A percentile compares a stretch with the other conserved stretches of the same genome.
phyloP scores from a whole-genome alignment of 139 green algal species.

The Micromonas pusilla region DNA sequence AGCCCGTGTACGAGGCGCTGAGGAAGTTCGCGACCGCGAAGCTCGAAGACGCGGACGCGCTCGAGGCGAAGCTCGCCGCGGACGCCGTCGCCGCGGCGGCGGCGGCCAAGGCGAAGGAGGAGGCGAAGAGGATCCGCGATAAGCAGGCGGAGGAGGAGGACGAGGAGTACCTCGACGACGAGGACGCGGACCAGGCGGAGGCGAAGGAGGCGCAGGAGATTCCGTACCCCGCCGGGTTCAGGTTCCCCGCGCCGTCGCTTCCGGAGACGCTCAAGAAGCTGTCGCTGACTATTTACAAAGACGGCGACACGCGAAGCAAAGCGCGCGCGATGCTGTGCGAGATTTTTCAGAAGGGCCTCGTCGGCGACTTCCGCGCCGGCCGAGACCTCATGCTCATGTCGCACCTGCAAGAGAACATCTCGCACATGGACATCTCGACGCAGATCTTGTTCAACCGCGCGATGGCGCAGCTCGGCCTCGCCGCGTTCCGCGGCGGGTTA shows the following conservation, averaged over 20 bases:
- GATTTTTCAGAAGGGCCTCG: slow-evolving; percentile 85
- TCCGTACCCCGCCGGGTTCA: background rate
- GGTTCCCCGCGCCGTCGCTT: slow-evolving; percentile 40
- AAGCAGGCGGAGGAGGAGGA: slow-evolving; percentile 29
- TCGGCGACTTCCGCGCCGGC: slow-evolving; percentile 83
- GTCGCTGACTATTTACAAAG: slow-evolving; percentile 63
- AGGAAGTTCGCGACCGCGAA: slow-evolving; percentile 30
- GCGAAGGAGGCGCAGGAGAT: background rate
- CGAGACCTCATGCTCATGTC: slow-evolving; percentile 93
- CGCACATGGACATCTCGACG: slow-evolving; percentile 84
- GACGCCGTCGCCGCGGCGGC: background rate
- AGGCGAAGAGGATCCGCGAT: background rate
- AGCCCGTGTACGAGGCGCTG: slow-evolving; percentile 67
- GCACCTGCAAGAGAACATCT: slow-evolving; percentile 68
- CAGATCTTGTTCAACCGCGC: slow-evolving; percentile 97
- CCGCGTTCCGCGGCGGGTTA: slow-evolving; percentile 81
- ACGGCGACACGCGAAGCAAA: slow-evolving; percentile 95
- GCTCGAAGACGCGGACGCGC: slow-evolving; percentile 31
- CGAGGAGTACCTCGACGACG: slow-evolving; percentile 18
- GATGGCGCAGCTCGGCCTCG: slow-evolving; percentile 90
- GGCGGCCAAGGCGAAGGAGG: slow-evolving; percentile 23
- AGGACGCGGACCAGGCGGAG: slow-evolving; percentile 14
- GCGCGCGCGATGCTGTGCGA: slow-evolving; percentile 89
- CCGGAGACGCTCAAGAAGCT: slow-evolving; percentile 57
- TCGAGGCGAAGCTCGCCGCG: background rate